Conservation (phyloP, 1,139 yeast species). For the Blastobotrys persicus region DNA sequence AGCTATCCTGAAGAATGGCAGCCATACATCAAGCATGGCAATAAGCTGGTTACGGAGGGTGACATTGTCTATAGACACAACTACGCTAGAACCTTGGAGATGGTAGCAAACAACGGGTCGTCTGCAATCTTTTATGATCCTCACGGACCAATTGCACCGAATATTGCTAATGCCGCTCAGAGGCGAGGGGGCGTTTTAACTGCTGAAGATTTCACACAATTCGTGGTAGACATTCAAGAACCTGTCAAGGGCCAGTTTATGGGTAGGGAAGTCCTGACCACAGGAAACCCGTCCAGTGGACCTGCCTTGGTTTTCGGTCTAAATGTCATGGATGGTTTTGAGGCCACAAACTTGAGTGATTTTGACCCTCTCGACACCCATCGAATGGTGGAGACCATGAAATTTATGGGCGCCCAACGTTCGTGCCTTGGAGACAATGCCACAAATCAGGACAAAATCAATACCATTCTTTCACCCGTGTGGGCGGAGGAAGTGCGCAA, state of each 20-base stretch:
- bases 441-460: constrained; percentile 38
- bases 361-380: constrained; percentile 54
- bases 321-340: constrained; percentile 51
- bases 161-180: constrained; percentile 48
- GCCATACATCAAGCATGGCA: constrained; percentile 36
- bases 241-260: constrained; percentile 53
- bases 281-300: constrained; percentile 83
- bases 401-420: constrained; percentile 87
- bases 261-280: constrained; percentile 57
- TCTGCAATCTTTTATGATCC: constrained; percentile 81
- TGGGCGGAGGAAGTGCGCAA: constrained; percentile 57
- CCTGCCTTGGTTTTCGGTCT: constrained; percentile 77
- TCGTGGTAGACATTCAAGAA: constrained; percentile 52
- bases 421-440: constrained; percentile 73
- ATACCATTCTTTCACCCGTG: constrained; percentile 40
- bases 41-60: constrained; percentile 47
- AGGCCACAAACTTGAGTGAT: constrained; percentile 36
- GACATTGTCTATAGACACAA: constrained; percentile 58
- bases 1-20: constrained; percentile 28
- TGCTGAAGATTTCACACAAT: constrained; percentile 60
- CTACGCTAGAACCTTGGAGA: constrained; percentile 63
- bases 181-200: constrained; percentile 61
- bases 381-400: constrained; percentile 78
- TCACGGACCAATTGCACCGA: constrained; percentile 63
- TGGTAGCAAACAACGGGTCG: constrained; percentile 72